A percentile compares a stretch with the other conserved stretches of the same genome.
These are phyloP conservation scores for Hypoxylon subgilvum DNA, from an alignment of 495 filamentous ascomycete species.

Conservation along the genomic window DNA sequence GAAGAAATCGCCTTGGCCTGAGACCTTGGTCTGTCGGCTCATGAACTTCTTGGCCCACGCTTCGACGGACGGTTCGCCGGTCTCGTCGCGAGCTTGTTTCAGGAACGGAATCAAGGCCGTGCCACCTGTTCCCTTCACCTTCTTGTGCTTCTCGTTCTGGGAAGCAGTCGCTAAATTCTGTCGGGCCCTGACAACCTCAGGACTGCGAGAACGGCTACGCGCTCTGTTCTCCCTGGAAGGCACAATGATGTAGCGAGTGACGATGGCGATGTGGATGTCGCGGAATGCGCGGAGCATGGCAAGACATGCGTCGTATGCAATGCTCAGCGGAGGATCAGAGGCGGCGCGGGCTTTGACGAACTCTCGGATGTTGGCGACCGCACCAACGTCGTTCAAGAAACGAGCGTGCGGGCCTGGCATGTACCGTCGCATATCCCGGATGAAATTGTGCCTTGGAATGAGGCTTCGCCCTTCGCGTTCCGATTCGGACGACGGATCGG, in stretches of 20 bases:
- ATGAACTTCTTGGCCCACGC: slow-evolving; percentile 79
- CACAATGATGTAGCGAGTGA: slow-evolving; percentile 92
- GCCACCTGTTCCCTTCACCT: slow-evolving; percentile 87
- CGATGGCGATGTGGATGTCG: slow-evolving; percentile 95
- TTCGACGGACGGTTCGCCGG: slow-evolving; percentile 87
- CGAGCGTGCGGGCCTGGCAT: slow-evolving; percentile 93
- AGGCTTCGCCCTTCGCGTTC: slow-evolving; percentile 60
- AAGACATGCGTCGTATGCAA: slow-evolving; percentile 90
- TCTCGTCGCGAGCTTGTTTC: slow-evolving; percentile 95
- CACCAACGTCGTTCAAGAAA: slow-evolving; percentile 80
- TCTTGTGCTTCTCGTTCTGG: slow-evolving; percentile 58
- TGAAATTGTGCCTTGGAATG: slow-evolving; percentile 81
- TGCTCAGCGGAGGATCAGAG: slow-evolving; percentile 66
- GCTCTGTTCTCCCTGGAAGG: slow-evolving; percentile 59
- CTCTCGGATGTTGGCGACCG: slow-evolving; percentile 84
- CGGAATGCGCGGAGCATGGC: slow-evolving; percentile 88
- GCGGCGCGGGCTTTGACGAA: slow-evolving; percentile 71
- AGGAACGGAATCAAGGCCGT: slow-evolving; percentile 92
- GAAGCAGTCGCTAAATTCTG: slow-evolving; percentile 72
- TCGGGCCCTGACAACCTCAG: slow-evolving; percentile 49
- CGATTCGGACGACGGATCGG: slow-evolving; percentile 49
- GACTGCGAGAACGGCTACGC: slow-evolving; percentile 54
- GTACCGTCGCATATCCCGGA: slow-evolving; percentile 93
- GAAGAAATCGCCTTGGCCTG: slow-evolving; percentile 59
- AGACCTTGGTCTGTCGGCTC: slow-evolving; percentile 56